Base-by-base conservation (phyloP, 768 basidiomycete genomes). In the Asterophora lycoperdoides region DNA sequence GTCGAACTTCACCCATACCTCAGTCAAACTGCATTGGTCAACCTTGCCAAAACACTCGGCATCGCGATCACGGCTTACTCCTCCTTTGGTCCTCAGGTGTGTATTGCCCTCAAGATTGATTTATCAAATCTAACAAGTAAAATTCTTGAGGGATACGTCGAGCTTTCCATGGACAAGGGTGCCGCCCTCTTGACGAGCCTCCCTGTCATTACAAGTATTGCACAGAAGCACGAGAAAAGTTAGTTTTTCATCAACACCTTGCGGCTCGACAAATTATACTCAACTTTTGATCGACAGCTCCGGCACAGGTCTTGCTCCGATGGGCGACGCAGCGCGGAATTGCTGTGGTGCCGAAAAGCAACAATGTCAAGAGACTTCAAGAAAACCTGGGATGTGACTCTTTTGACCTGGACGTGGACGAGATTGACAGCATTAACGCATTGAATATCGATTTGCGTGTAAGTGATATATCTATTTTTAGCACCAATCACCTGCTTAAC, bases 281-380 rank as follows among this genome's bases (percentile, higher is more conserved):
- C 23, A n/a, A 41, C 5, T 28, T 23, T 38, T 5, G 40, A 32
- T 37, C 76, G 77, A n/a, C 53, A 65, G 73, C 74, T 37, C 62
- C 79, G 4, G 85, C 86, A 6, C 86, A 90, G 64, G 78, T 90
- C 18, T 67, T 90, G 33, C 75, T 92, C 45, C 77, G 86, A 55
- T 92, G 89, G 89, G 80, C 86, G 1, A 85, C 83, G 11, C 85
- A 89, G 59, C 81, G 80, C 32, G 81, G 78, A 8, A 74, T 89
- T 51, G 81, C 83, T 29, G 81, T 90, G 38, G 78, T 92, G 52
- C 89, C 89, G 39, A 92, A 92, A 73, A 78, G 75, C 42, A 80
- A 79, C 61, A 57, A 71, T 54, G 43, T 53, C 3, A 51, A 60
- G 13, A 74, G 84, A 20, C 65, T 84, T 44, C 57, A 60, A 14